Conservation (phyloP, 2,329 filamentous ascomycete species). For the Phialemoniopsis sp. region DNA sequence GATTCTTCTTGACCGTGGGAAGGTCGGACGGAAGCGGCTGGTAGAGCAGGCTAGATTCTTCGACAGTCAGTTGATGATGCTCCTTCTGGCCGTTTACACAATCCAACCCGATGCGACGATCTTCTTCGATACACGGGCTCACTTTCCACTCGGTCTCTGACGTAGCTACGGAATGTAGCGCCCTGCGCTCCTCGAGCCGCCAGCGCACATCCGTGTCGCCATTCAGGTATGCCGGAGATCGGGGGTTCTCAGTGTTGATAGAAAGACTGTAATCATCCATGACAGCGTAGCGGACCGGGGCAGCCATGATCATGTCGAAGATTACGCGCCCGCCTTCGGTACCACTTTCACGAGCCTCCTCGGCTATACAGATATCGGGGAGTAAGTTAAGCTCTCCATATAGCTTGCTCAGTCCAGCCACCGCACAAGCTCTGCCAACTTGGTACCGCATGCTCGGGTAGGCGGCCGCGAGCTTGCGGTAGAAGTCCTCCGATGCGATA, state of each 20-base stretch:
- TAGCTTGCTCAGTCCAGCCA: constrained; percentile 26
- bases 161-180: constrained; percentile 10
- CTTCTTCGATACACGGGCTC: constrained; percentile 18
- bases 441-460: constrained; percentile 28
- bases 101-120: constrained; percentile 16
- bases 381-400: constrained; percentile 28
- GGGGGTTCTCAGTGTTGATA: constrained; percentile 8
- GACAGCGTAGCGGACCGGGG: constrained; percentile 18
- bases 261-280: constrained; percentile 30
- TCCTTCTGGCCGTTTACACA: background rate
- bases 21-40: constrained; percentile 27
- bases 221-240: constrained; percentile 18
- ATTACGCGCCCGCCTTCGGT: constrained; percentile 12
- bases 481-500: constrained; percentile 24
- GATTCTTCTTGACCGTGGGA: constrained; percentile 27
- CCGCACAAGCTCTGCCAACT: constrained; percentile 29
- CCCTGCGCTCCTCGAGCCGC: background rate
- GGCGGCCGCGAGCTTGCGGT: constrained; percentile 19
- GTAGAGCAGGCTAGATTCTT: constrained; percentile 15
- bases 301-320: constrained; percentile 22
- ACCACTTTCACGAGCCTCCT: constrained; percentile 26
- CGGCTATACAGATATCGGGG: constrained; percentile 28
- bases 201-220: constrained; percentile 24
- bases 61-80: no score
- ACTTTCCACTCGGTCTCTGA: constrained; percentile 5